phyloP scores from a whole-genome alignment of 345 rosid genomes.

The Carallia pectinifolia region DNA sequence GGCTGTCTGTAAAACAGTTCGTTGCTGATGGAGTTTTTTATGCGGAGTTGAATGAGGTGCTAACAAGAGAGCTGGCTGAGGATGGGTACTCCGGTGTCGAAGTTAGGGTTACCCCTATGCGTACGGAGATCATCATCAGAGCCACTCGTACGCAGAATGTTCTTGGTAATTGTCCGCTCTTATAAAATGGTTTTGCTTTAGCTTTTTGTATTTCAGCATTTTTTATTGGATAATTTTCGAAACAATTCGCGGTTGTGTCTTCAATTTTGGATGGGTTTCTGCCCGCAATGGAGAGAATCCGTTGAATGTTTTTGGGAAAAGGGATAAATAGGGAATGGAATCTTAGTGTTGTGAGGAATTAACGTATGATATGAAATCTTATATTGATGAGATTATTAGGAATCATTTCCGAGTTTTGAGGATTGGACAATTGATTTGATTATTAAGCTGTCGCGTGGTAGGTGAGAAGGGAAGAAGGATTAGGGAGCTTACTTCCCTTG shows the following conservation, averaged over 20 bases:
- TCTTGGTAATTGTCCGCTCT: slow-evolving; percentile 10
- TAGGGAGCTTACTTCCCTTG: slow-evolving; percentile 30
- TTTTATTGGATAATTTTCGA: neutral
- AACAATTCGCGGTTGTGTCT: no score
- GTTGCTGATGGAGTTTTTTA: slow-evolving; percentile 33
- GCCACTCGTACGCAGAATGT: slow-evolving; percentile 37
- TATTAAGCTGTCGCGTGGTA: neutral
- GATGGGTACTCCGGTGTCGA: slow-evolving; percentile 38
- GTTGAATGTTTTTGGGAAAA: no score
- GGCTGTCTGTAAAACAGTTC: neutral
- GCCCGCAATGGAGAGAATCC: no score
- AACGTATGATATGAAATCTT: no score
- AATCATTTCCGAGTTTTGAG: neutral
- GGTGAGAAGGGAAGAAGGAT: slow-evolving; percentile 35
- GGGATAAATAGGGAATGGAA: no score
- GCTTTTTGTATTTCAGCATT: neutral
- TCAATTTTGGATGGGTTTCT: no score
- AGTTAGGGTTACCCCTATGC: slow-evolving; percentile 36
- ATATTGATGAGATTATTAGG: no score
- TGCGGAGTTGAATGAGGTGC: slow-evolving; percentile 30
- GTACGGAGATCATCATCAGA: slow-evolving; percentile 37
- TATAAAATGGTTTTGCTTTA: neutral
- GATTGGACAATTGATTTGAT: neutral
- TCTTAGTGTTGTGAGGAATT: no score
- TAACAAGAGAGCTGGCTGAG: slow-evolving; percentile 34